A percentile compares a stretch with the other conserved stretches of the same genome.
phyloP scores from a whole-genome alignment of 768 basidiomycete genomes.

The Phylloporus sp. region DNA sequence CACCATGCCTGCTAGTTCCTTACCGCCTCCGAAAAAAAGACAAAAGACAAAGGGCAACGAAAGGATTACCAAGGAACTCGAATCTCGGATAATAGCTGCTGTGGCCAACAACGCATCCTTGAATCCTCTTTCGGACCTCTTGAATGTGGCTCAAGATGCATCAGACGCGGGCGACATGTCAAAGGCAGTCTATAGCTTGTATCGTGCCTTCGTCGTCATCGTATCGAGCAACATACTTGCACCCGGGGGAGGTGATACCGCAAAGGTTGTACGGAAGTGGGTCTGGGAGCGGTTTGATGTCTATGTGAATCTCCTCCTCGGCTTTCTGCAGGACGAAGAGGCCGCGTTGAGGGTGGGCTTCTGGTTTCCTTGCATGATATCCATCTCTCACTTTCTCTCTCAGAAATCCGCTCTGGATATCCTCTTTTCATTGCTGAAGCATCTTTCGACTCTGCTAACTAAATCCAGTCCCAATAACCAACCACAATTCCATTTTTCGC shows the following conservation, averaged over 20 bases:
- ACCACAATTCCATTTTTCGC: conserved; percentile 63
- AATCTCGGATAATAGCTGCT: conserved; percentile 51
- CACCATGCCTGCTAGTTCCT: conserved; percentile 36
- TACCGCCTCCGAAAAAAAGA: conserved; percentile 50
- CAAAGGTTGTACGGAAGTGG: conserved; percentile 68
- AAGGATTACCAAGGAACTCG: conserved; percentile 41
- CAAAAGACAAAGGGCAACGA: conserved; percentile 35
- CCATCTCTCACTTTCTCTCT: conserved; percentile 1
- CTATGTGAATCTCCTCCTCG: conserved; percentile 64
- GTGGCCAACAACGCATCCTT: conserved; percentile 55
- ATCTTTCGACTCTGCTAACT: conserved; percentile 65
- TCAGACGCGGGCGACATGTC: conserved; percentile 53
- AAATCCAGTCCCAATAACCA: conserved; percentile 37
- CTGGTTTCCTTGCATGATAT: neutral
- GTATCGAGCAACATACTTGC: conserved; percentile 56
- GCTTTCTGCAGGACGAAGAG: conserved; percentile 75
- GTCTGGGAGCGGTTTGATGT: conserved; percentile 67
- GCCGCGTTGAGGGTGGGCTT: conserved; percentile 61
- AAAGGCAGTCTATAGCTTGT: conserved; percentile 77
- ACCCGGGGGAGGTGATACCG: conserved; percentile 45
- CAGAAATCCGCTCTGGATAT: conserved; percentile 72
- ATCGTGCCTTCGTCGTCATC: conserved; percentile 67
- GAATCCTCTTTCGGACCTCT: conserved; percentile 72
- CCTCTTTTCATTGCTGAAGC: conserved; percentile 68
- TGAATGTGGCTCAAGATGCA: conserved; percentile 48